phyloP scores from a whole-genome alignment of 768 basidiomycete genomes.

The Boletellus sp. region DNA sequence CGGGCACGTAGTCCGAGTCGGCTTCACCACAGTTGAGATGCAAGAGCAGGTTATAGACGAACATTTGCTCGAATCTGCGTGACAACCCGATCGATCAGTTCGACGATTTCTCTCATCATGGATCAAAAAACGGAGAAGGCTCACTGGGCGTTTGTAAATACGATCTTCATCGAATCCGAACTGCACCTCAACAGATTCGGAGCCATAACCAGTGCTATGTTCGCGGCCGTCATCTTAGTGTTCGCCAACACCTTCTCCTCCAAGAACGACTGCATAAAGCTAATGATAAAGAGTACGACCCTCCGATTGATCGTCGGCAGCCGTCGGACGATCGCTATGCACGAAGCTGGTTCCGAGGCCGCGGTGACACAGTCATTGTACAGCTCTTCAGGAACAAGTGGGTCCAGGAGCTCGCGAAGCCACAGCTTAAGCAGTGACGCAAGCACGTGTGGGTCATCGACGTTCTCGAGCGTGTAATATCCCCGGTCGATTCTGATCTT shows the following conservation, averaged over 20 bases:
- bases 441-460: slow-evolving; percentile 88
- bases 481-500: slow-evolving; percentile 89
- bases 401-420: slow-evolving; percentile 88
- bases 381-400: slow-evolving; percentile 85
- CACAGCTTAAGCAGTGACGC: slow-evolving; percentile 91
- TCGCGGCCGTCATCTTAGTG: slow-evolving; percentile 90
- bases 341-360: slow-evolving; percentile 62
- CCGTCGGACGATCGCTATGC: slow-evolving; percentile 68
- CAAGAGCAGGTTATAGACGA: slow-evolving; percentile 79
- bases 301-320: slow-evolving; percentile 84
- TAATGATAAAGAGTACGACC: slow-evolving; percentile 84
- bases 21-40: slow-evolving; percentile 72
- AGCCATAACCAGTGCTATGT: slow-evolving; percentile 87
- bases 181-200: slow-evolving; percentile 85
- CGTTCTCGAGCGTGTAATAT: slow-evolving; percentile 83
- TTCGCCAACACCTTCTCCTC: slow-evolving; percentile 65
- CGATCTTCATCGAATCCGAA: slow-evolving; percentile 83
- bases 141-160: slow-evolving; percentile 89
- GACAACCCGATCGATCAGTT: slow-evolving; percentile 6
- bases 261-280: slow-evolving; percentile 87
- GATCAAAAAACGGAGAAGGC: slow-evolving; percentile 29
- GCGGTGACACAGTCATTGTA: slow-evolving; percentile 86
- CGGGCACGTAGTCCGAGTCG: slow-evolving; percentile 75
- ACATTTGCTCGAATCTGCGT: slow-evolving; percentile 78
- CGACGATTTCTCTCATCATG: slow-evolving; percentile 1